phyloP scores from a whole-genome alignment of 331 rosid species.

The Quercus tomentella region DNA sequence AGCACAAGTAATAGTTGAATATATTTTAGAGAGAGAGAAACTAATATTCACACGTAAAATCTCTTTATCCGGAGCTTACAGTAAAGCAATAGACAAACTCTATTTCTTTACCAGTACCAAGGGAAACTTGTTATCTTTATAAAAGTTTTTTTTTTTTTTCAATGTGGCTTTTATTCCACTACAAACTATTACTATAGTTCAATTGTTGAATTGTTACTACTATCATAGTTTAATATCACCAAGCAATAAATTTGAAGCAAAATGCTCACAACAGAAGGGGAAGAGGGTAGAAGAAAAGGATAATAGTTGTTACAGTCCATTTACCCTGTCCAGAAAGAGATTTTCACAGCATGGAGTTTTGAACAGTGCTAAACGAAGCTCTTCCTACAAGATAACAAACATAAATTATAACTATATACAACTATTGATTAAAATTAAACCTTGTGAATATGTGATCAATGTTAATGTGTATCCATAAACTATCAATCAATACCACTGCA shows the following conservation, averaged over 20 bases:
- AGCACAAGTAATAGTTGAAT: constrained; percentile 2
- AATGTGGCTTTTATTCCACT: neutral
- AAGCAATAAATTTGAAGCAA: neutral
- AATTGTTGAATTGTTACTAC: neutral
- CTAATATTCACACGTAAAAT: neutral
- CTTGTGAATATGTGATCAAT: neutral
- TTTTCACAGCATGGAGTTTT: constrained; percentile 44
- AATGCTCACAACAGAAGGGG: neutral
- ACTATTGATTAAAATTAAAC: neutral
- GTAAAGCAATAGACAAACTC: neutral
- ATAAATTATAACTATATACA: neutral
- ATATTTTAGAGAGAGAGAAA: neutral
- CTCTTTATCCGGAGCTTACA: neutral
- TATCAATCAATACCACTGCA: neutral
- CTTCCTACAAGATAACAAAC: constrained; percentile 45
- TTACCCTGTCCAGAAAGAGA: constrained; percentile 78
- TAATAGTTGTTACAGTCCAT: neutral
- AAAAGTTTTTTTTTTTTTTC: neutral
- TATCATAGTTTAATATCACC: neutral
- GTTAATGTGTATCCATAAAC: neutral
- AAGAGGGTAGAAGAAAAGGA: neutral
- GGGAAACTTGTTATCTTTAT: neutral
- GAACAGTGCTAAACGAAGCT: constrained; percentile 72
- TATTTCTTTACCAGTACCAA: neutral
- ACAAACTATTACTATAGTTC: neutral